phyloP scores from a whole-genome alignment of 1,284 basidiomycete genomes.

The Naganishia cerealis region DNA sequence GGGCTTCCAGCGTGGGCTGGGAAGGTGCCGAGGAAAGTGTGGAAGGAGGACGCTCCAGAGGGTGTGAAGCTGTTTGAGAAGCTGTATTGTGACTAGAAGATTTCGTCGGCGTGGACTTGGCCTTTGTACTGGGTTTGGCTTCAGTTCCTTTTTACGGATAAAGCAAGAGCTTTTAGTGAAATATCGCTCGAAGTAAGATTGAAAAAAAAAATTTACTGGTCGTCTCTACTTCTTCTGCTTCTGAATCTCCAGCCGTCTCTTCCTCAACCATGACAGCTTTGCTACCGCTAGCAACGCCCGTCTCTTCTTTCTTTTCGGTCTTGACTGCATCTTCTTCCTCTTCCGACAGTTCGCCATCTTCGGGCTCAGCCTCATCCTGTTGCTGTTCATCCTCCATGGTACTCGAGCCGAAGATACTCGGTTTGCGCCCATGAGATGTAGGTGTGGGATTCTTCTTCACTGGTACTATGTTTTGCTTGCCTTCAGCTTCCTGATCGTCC shows the following conservation, averaged over 20 bases:
- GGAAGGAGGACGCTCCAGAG: conserved; percentile 11
- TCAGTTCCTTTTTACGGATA: not conserved
- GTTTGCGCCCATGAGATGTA: conserved; percentile 11
- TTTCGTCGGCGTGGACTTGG: not conserved
- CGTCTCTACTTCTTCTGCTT: conserved; percentile 5
- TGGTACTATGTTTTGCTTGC: not conserved
- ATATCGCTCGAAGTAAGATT: not conserved
- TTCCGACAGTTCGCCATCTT: conserved; percentile 24
- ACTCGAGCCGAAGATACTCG: conserved; percentile 12
- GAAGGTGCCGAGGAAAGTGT: conserved; percentile 48
- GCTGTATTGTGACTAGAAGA: conserved; percentile 5
- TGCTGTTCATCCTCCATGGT: conserved; percentile 20
- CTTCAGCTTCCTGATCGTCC: not conserved
- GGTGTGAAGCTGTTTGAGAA: conserved; percentile 2
- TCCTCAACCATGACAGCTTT: not conserved
- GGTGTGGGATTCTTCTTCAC: not conserved
- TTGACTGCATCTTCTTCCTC: conserved; percentile 5
- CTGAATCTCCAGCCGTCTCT: conserved; percentile 3
- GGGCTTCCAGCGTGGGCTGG: conserved; percentile 54
- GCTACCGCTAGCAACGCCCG: not conserved
- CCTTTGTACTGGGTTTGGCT: not conserved
- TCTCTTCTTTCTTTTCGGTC: not conserved
- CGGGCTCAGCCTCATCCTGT: conserved; percentile 15
- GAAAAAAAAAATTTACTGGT: not conserved
- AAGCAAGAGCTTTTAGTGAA: not conserved